A percentile compares a stretch with the other conserved stretches of the same genome.
Conservation (phyloP, 345 rosid species). For the Populus alba region DNA sequence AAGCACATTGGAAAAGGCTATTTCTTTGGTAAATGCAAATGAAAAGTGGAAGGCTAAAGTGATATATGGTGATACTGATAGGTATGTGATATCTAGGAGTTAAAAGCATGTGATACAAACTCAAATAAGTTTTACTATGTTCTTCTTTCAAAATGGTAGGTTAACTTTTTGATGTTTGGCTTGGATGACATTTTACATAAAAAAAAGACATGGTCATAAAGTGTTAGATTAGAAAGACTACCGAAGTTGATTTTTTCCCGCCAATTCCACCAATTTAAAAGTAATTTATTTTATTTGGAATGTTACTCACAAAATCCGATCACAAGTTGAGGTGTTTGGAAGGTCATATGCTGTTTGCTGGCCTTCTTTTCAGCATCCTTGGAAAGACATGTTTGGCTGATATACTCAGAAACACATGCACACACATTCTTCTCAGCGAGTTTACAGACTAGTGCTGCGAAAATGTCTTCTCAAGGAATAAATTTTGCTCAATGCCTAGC, state of each 20-base stretch:
- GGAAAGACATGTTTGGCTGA: no score
- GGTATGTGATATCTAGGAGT: slow-evolving; percentile 34
- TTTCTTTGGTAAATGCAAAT: slow-evolving; percentile 66
- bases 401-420: not conserved
- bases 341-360: not conserved
- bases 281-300: not conserved
- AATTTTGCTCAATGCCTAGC: not conserved
- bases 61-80: slow-evolving; percentile 96
- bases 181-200: no score
- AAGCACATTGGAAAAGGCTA: slow-evolving; percentile 85
- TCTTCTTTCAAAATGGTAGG: not conserved
- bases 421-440: not conserved
- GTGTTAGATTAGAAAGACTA: no score
- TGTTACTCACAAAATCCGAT: not conserved
- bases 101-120: no score
- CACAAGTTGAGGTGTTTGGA: not conserved
- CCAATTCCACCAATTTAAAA: not conserved
- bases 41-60: slow-evolving; percentile 82
- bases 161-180: not conserved
- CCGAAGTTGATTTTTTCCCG: not conserved
- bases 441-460: not conserved
- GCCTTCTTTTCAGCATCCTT: not conserved
- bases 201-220: not conserved
- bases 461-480: not conserved
- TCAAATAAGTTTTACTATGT: not conserved